Base-by-base conservation (phyloP, 2,329 filamentous ascomycete species). In the Penicillium sp. region DNA sequence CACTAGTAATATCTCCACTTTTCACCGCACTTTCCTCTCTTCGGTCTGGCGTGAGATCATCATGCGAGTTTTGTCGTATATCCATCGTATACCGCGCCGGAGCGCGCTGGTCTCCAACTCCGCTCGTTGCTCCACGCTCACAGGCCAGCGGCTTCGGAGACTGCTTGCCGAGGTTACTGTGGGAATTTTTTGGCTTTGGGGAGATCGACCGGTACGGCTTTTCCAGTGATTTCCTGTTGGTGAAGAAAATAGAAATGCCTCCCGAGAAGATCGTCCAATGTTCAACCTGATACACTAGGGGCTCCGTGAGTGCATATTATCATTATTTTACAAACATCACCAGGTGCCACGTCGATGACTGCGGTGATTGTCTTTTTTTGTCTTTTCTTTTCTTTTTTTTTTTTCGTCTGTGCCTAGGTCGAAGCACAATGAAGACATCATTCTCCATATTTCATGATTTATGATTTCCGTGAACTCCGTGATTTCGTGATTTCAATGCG, bases 51-150 rank as follows among this genome's bases (percentile, higher is more conserved):
- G 38, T 40, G n/a, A 40, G 38, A 40, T 40, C 38, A 40, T 40
- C 24, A 21, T 40, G 38, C 38, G 38, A 40, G 34, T 45, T 49
- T 40, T 45, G 41, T 48, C 45, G 51, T 57, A 53, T 50, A 21
- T 29, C 29, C 27, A 41, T 43, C 57, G 54, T 59, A 59, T 61
- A 31, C n/a, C 39, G 14, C 31, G 32, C 50, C 45, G 31, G 14
- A 32, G 29, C 24, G 38, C 38, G 38, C 38, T 40, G 16, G 16
- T 14, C 36, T 8, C 16, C 43, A 45, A 45, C 11, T 27, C 21
- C 27, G 10, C 21, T 9, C 18, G 18, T 18, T 5, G 14, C 42
- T 31, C 27, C 36, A 18, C 22, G 32, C 32, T 4, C 32, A 47
- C 34, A 39, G 32, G 32, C 32, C 31, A 22, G 22, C 24, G n/a